Percentiles rank a stretch among this genome's conserved stretches.
Conservation (phyloP, 257 asterid genomes). For the Avicennia marina region DNA sequence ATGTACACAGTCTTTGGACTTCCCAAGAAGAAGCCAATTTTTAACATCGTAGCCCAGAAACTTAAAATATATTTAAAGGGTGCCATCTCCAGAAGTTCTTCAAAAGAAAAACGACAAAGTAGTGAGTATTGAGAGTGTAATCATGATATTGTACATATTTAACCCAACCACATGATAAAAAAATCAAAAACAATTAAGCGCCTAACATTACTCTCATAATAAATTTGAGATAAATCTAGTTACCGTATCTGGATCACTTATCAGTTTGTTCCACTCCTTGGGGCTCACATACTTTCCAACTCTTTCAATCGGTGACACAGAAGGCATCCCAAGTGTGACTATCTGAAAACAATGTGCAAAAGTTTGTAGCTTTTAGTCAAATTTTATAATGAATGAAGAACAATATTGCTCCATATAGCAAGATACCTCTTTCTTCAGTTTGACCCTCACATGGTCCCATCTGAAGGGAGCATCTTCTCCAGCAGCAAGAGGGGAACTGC, state of each 20-base stretch:
- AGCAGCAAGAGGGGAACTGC: constrained; percentile 90
- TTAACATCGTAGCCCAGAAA: no score
- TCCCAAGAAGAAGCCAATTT: no score
- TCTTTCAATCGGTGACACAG: constrained; percentile 82
- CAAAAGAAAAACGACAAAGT: no score
- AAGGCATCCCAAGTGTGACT: constrained; percentile 94
- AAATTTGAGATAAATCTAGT: constrained; percentile 25
- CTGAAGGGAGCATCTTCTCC: constrained; percentile 99
- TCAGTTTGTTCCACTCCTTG: constrained; percentile 75
- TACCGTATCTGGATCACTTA: constrained; percentile 82
- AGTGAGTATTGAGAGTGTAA: no score
- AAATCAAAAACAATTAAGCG: no score
- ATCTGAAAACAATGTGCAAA: constrained; percentile 43
- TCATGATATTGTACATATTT: no score
- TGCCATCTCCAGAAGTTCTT: no score
- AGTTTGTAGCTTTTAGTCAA: constrained; percentile 1
- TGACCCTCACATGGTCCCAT: constrained; percentile 98
- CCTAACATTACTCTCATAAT: no score
- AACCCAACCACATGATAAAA: no score
- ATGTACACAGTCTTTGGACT: no score
- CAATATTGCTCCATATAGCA: not conserved
- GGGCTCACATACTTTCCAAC: constrained; percentile 86
- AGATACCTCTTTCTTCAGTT: constrained; percentile 89
- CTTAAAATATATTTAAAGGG: no score
- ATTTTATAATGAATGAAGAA: not conserved